Percentiles rank a stretch among this genome's conserved stretches.
Evolutionary conservation across 2,329 filamentous ascomycete genomes (phyloP).

Genomic region (Verticillium dahliae): DNA sequence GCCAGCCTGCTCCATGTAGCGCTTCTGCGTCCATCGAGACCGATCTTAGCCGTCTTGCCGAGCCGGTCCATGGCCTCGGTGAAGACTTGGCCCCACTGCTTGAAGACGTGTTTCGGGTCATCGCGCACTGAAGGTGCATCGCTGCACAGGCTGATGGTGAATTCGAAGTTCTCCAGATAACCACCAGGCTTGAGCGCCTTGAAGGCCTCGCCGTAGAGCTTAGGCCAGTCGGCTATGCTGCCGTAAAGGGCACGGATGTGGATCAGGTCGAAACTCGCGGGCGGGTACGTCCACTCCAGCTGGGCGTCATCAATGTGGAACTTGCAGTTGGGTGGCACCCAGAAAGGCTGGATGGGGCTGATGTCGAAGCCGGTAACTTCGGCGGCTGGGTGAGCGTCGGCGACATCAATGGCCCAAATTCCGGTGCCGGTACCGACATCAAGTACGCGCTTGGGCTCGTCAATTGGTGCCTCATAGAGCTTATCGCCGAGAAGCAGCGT

Average conservation of each 20-base stretch:
- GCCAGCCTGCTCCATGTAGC: slow-evolving; percentile 14
- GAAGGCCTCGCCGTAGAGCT: slow-evolving; percentile 42
- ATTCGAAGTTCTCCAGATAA: slow-evolving; percentile 26
- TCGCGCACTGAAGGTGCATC: slow-evolving; percentile 14
- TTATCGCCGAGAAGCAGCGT: slow-evolving; percentile 14
- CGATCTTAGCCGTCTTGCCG: slow-evolving; percentile 14
- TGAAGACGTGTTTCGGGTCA: slow-evolving; percentile 18
- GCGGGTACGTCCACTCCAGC: slow-evolving; percentile 36
- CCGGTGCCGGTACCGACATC: slow-evolving; percentile 49
- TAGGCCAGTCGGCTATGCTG: slow-evolving; percentile 48
- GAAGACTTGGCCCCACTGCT: slow-evolving; percentile 17
- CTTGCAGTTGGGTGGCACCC: slow-evolving; percentile 34
- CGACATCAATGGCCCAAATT: slow-evolving; percentile 47
- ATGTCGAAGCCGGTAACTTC: slow-evolving; percentile 46
- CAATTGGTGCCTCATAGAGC: not conserved
- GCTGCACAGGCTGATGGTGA: slow-evolving; percentile 14
- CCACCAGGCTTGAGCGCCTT: slow-evolving; percentile 51
- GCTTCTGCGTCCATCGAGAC: slow-evolving; percentile 9
- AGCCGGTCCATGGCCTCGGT: slow-evolving; percentile 15
- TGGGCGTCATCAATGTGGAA: slow-evolving; percentile 28
- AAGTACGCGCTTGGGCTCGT: slow-evolving; percentile 19
- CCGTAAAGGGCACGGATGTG: slow-evolving; percentile 53
- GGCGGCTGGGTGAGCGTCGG: slow-evolving; percentile 34
- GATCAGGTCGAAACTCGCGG: slow-evolving; percentile 49
- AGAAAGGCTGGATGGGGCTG: slow-evolving; percentile 47